Evolutionary conservation across 768 basidiomycete species (phyloP).

Genomic region (Mrakia blollopis): DNA sequence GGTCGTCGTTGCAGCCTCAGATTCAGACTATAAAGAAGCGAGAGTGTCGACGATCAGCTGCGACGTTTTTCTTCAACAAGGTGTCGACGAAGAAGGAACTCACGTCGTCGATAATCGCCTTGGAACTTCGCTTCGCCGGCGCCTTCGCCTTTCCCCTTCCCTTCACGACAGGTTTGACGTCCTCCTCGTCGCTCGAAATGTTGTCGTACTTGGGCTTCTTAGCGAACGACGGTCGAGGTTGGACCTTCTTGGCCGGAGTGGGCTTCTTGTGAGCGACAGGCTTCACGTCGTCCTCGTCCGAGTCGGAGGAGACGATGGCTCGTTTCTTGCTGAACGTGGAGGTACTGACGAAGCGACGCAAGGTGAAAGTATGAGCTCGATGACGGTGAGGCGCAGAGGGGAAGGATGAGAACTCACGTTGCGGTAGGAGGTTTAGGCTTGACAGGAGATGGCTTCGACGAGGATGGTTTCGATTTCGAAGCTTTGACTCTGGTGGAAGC

Average conservation of each 20-base stretch:
- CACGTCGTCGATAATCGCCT: constrained; percentile 31
- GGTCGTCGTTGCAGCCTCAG: constrained; percentile 29
- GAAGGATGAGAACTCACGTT: background rate
- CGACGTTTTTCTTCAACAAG: background rate
- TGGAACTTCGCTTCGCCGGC: constrained; percentile 14
- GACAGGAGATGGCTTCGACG: background rate
- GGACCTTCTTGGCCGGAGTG: constrained; percentile 17
- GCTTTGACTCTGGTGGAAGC: background rate
- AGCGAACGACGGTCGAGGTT: background rate
- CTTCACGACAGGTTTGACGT: constrained; percentile 13
- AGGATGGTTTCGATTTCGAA: constrained; percentile 33
- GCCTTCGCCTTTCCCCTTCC: constrained; percentile 31
- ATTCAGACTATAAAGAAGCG: constrained; percentile 22
- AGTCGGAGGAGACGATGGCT: constrained; percentile 12
- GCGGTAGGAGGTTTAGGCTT: background rate
- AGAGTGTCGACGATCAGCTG: background rate
- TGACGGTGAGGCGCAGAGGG: background rate
- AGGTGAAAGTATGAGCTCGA: background rate
- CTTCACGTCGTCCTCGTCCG: constrained; percentile 35
- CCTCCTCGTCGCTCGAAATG: background rate
- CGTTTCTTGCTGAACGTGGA: background rate
- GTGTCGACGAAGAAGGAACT: background rate
- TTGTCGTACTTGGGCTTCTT: background rate
- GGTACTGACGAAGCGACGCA: background rate
- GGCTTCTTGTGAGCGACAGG: constrained; percentile 36